Percentiles rank a stretch among this genome's conserved stretches.
Evolutionary conservation across 2,329 filamentous ascomycete genomes (phyloP).

Genomic region (Dactylonectria macrodidyma): DNA sequence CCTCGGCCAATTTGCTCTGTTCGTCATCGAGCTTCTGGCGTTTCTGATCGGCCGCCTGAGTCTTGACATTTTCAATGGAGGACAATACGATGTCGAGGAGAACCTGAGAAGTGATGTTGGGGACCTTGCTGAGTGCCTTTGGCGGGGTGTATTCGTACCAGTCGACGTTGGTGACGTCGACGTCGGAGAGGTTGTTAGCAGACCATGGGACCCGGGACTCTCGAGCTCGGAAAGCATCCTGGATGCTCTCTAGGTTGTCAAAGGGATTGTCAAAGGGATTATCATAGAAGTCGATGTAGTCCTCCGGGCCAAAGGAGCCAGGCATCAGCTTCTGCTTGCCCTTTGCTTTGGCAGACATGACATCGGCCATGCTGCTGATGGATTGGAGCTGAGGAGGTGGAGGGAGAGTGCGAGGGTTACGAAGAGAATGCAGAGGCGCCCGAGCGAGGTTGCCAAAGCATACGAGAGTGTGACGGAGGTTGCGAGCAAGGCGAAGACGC

Average conservation of each 20-base stretch:
- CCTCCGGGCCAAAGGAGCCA: conserved; percentile 49
- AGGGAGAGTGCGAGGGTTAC: not conserved
- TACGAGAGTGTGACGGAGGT: conserved; percentile 3
- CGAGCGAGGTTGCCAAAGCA: conserved; percentile 13
- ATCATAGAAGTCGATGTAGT: conserved; percentile 49
- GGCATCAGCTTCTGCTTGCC: conserved; percentile 45
- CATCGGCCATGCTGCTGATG: conserved; percentile 9
- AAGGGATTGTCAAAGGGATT: conserved; percentile 50
- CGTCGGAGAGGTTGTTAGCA: conserved; percentile 40
- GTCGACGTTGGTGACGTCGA: conserved; percentile 53
- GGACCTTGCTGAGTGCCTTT: conserved; percentile 54
- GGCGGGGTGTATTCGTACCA: conserved; percentile 66
- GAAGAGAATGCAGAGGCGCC: conserved; percentile 5
- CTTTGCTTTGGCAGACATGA: conserved; percentile 29
- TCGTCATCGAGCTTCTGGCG: conserved; percentile 49
- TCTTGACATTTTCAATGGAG: conserved; percentile 63
- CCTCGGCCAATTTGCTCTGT: conserved; percentile 39
- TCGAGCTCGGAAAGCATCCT: conserved; percentile 44
- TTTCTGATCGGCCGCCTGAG: conserved; percentile 52
- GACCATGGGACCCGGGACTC: conserved; percentile 39
- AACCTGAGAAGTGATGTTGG: conserved; percentile 57
- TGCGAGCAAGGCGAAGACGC: not conserved
- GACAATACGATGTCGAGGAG: conserved; percentile 58
- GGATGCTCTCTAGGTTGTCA: conserved; percentile 40
- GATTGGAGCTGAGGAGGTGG: not conserved